phyloP scores from a whole-genome alignment of 169 alveolate species.

The Pseudocohnilembus persalinus region DNA sequence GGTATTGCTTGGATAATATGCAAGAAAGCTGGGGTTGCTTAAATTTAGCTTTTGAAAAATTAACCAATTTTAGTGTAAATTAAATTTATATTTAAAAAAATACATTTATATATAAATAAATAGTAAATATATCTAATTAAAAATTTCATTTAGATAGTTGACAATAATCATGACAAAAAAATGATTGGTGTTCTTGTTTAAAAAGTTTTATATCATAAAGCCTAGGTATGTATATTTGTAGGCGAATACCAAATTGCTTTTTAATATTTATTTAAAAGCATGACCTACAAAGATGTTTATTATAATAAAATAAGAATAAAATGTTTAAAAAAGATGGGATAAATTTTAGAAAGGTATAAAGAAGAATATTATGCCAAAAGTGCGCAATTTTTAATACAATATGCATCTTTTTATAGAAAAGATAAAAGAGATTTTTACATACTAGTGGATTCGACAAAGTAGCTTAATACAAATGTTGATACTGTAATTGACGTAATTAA shows the following conservation, averaged over 20 bases:
- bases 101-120: too few species aligned
- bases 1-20: background rate
- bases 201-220: background rate
- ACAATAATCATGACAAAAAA: background rate
- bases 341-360: too few species aligned
- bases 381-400: background rate
- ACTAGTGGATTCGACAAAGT: background rate
- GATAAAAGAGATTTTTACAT: background rate
- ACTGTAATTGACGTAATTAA: background rate
- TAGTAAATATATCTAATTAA: too few species aligned
- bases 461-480: background rate
- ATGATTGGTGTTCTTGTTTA: background rate
- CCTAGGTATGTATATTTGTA: background rate
- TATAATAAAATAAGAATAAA: background rate
- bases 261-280: background rate
- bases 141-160: background rate
- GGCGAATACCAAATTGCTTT: background rate
- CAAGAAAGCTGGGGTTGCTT: background rate
- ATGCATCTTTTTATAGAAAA: background rate
- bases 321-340: background rate
- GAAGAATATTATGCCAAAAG: background rate
- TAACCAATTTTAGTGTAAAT: background rate
- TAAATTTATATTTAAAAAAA: too few species aligned
- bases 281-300: background rate
- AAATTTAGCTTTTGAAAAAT: background rate